Percentiles rank a stretch among this genome's conserved stretches.
These are phyloP conservation scores for Pseudopediastrum boryanum DNA, from an alignment of 139 green algal genomes.

Conservation along the genomic window DNA sequence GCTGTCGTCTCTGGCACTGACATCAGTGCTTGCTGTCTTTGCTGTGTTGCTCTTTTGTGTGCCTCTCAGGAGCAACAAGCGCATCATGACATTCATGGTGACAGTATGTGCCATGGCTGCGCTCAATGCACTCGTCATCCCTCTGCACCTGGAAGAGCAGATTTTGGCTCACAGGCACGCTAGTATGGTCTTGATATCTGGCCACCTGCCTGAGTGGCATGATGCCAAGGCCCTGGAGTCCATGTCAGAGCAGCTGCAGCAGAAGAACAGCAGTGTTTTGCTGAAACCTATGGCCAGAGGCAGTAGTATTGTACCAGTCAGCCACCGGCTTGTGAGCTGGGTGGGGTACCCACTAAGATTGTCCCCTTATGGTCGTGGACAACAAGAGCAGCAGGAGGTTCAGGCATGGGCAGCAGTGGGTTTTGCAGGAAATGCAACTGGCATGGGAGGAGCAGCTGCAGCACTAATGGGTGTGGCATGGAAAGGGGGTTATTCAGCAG, in stretches of 20 bases:
- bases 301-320: too few species aligned
- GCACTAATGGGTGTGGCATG: not conserved
- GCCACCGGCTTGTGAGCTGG: too few species aligned
- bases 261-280: too few species aligned
- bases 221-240: not conserved
- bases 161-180: conserved; percentile 15
- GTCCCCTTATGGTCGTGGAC: too few species aligned
- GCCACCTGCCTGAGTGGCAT: not conserved
- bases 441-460: too few species aligned
- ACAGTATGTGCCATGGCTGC: conserved; percentile 59
- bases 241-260: conserved; percentile 1
- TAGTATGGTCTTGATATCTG: not conserved
- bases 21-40: not conserved
- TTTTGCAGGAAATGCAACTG: too few species aligned
- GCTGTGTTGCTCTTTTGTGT: not conserved
- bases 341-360: too few species aligned
- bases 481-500: too few species aligned
- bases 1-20: too few species aligned
- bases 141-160: conserved; percentile 62
- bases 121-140: conserved; percentile 71
- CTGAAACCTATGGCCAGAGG: too few species aligned
- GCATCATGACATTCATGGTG: conserved; percentile 59
- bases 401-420: too few species aligned
- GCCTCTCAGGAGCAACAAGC: conserved; percentile 64
- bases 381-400: too few species aligned